Base-by-base conservation (phyloP, 2,329 filamentous ascomycete genomes). In the Didymella glomerata region DNA sequence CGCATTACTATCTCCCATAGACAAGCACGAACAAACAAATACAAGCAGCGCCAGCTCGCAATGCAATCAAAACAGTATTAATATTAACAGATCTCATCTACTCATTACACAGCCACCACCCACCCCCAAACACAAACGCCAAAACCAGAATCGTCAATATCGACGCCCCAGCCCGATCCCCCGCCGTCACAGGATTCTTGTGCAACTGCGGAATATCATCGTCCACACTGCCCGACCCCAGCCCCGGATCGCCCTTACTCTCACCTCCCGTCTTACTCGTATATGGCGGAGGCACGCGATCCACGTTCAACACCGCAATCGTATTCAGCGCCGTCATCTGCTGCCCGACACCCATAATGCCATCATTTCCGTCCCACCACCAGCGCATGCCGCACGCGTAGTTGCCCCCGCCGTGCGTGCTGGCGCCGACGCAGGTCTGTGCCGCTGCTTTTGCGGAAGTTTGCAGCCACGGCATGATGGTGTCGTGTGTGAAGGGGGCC, bases 301-400 rank as follows among this genome's bases (percentile, higher is more conserved):
- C 55, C 10, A 83, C 77, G 25, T 82, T 72, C 48, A 80, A 73
- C 34, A 78, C 79, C 55, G 79, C 73, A 50, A 87, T 80, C 47
- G 83, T 79, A 47, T 83, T 83, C 7, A 88, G 76, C 0, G 83
- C 84, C 48, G 80, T 81, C 83, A 87, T 85, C 73, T 86, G 82
- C 70, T 86, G 82, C 2, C 84, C 84, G 1, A 85, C 84, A 8
- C 85, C 84, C 11, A 72, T 70, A 1, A 73, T 75, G 4, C 80
- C 78, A 66, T 86, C 84, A 63, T 78, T 81, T 1, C 63, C 68
- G 7, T 68, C 61, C 18, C 68, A 73, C 51, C 69, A 76, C 81
- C 81, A 83, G 16, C 74, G 71, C 34, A 76, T 78, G 4, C 81
- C 81, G 66, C 81, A 83, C 32, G 66, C 64, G 40, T 69, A 68